Base-by-base conservation (phyloP, 2,329 filamentous ascomycete species). In the Nannizzia gypsea region DNA sequence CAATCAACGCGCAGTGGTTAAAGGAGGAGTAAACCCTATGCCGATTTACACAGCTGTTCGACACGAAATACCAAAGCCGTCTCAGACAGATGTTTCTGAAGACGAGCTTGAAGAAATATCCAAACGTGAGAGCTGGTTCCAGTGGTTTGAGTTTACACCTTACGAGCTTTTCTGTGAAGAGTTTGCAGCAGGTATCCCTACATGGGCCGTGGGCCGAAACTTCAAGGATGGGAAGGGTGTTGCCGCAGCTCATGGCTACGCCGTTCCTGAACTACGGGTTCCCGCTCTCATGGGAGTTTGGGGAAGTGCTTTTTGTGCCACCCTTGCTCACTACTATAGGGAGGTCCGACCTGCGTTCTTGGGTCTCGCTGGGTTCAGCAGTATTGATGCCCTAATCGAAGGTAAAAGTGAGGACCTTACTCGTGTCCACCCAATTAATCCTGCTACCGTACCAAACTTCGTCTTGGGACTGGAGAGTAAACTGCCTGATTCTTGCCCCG, bases 161-260 rank as follows among this genome's bases (percentile, higher is more conserved):
- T 96, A 95, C 68, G 92, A 97, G 71, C 87, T 96, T 70, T 96
- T 93, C 72, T 96, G 90, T 66, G 92, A 97, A 72, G 92, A 96
- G 68, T 85, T 96, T 57, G 81, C 82, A 24, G 90, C 92, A 1
- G 92, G 93, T 2, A 96, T 99, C 62, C 93, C 93, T 0, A 96
- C 89, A 0, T 99, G 92, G 90, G 89, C 90, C 5, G 77, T 97
- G 61, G 93, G 93, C 2, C 83, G 93, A 52, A 85, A 82, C 61
- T 99, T 96, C 72, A 77, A 88, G 36, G 79, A 82, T 42, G 93
- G 93, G 17, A 87, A 87, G 62, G 73, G 87, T 3, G 79, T 83
- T 64, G 78, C 83, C 46, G 74, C 80, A 0, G 84, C 86, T 31
- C 80, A 83, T 8, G 83, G 88, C 6, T 80, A 81, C 24, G 84